These are phyloP conservation scores for Microstegium vimineum DNA, from an alignment of 176 grass and related monocot genomes.

Conservation along the genomic window DNA sequence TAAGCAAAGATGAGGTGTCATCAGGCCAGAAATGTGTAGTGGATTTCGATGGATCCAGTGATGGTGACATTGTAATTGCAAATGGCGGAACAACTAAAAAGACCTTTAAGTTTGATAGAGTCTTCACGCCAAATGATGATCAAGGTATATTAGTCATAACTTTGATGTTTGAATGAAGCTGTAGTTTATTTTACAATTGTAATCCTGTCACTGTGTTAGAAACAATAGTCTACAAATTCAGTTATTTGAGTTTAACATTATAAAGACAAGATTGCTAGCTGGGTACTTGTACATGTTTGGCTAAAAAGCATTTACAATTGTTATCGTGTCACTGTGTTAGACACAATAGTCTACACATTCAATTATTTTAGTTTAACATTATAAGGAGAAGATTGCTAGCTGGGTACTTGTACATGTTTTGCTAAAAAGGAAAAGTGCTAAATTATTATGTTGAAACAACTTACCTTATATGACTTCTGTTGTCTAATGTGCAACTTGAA, in stretches of 20 bases:
- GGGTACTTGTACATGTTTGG: not conserved
- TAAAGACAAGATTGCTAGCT: not conserved
- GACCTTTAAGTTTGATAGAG: conserved; percentile 80
- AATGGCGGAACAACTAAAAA: conserved; percentile 67
- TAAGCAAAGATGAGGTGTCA: conserved; percentile 72
- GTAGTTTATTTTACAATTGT: not conserved
- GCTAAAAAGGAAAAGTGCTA: not conserved
- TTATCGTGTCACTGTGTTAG: too few relatives aligned
- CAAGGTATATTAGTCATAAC: conserved; percentile 51
- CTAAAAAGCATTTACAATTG: too few relatives aligned
- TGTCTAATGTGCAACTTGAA: conserved; percentile 37
- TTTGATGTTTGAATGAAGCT: not conserved
- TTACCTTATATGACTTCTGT: not conserved
- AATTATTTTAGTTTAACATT: not conserved
- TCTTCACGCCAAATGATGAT: conserved; percentile 75
- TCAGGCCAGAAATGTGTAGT: conserved; percentile 54
- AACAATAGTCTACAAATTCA: not conserved
- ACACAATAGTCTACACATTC: too few relatives aligned
- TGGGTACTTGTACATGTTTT: not conserved
- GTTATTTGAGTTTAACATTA: not conserved
- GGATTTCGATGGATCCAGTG: conserved; percentile 77
- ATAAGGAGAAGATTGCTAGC: not conserved
- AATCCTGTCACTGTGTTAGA: not conserved
- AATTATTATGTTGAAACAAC: not conserved
- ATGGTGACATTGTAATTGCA: conserved; percentile 77